Evolutionary conservation across 805 yeast genomes (phyloP).

Genomic region (Wickerhamomyces rabaulensis): DNA sequence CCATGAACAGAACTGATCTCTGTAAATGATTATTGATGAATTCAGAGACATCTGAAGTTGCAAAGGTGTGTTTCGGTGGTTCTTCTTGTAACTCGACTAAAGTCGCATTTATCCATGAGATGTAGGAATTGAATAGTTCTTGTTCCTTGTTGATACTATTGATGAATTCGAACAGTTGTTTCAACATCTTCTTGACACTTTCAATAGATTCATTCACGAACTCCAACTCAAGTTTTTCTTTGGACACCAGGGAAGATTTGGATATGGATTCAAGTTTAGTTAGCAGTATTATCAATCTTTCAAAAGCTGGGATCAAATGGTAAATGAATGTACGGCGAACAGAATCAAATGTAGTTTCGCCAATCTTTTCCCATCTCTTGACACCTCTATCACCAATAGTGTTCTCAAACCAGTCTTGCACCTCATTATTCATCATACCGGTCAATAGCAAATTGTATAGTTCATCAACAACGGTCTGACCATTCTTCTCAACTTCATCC

Average conservation of each 20-base stretch:
- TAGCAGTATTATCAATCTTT: constrained; percentile 45
- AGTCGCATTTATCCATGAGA: constrained; percentile 35
- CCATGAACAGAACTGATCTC: constrained; percentile 16
- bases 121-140: constrained; percentile 36
- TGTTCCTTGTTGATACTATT: constrained; percentile 42
- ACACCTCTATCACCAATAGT: constrained; percentile 64
- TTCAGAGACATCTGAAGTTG: constrained; percentile 22
- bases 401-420: constrained; percentile 57
- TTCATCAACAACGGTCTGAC: constrained; percentile 31
- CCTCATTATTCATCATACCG: constrained; percentile 44
- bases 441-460: constrained; percentile 46
- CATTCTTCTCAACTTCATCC: constrained; percentile 25
- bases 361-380: constrained; percentile 47
- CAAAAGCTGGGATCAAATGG: constrained; percentile 49
- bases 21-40: constrained; percentile 23
- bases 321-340: constrained; percentile 42
- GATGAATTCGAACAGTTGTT: constrained; percentile 30
- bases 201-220: constrained; percentile 8
- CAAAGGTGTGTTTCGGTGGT: constrained; percentile 10
- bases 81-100: constrained; percentile 26
- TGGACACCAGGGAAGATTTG: constrained; percentile 22
- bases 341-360: constrained; percentile 45
- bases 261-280: constrained; percentile 36
- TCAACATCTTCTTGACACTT: constrained; percentile 21
- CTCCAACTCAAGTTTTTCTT: constrained; percentile 3